phyloP scores from a whole-genome alignment of 2,329 filamentous ascomycete genomes.

The Microcyclosporella mali region DNA sequence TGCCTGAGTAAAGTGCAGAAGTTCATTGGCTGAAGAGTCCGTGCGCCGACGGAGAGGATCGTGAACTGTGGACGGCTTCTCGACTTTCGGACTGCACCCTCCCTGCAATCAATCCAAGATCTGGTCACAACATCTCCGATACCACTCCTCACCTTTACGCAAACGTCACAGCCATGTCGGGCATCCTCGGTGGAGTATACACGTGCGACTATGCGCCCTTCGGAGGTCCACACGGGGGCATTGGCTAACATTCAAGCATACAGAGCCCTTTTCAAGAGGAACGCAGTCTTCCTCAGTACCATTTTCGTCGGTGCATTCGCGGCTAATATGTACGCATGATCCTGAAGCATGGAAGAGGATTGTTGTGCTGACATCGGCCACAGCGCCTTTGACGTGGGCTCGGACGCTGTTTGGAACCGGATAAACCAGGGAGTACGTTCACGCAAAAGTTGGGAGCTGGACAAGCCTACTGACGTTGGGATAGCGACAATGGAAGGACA shows the following conservation, averaged over 20 bases:
- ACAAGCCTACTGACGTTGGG: conserved; percentile 22
- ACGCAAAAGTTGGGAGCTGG: not conserved
- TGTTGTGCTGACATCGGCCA: conserved; percentile 16
- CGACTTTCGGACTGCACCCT: too few relatives aligned
- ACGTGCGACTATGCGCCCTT: conserved; percentile 2
- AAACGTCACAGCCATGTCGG: conserved; percentile 44
- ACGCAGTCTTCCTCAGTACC: conserved; percentile 77
- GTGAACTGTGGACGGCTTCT: too few relatives aligned
- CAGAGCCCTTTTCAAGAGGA: conserved; percentile 79
- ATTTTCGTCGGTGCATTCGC: conserved; percentile 86
- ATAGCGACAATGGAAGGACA: conserved; percentile 99
- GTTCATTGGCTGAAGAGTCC: too few relatives aligned
- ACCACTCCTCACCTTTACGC: too few relatives aligned
- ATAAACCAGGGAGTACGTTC: conserved; percentile 83
- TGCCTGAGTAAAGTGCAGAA: too few relatives aligned
- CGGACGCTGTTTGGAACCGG: conserved; percentile 84
- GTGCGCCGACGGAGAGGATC: too few relatives aligned
- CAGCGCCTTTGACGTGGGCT: conserved; percentile 75
- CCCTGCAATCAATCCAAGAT: too few relatives aligned
- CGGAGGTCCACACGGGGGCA: conserved; percentile 1
- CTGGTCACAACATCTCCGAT: too few relatives aligned
- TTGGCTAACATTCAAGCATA: conserved; percentile 25
- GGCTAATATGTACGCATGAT: conserved; percentile 73
- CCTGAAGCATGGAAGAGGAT: not conserved
- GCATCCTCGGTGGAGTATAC: conserved; percentile 53